Percentiles rank a stretch among this genome's conserved stretches.
Evolutionary conservation across 495 filamentous ascomycete species (phyloP).

Genomic region (Physcia stellaris): DNA sequence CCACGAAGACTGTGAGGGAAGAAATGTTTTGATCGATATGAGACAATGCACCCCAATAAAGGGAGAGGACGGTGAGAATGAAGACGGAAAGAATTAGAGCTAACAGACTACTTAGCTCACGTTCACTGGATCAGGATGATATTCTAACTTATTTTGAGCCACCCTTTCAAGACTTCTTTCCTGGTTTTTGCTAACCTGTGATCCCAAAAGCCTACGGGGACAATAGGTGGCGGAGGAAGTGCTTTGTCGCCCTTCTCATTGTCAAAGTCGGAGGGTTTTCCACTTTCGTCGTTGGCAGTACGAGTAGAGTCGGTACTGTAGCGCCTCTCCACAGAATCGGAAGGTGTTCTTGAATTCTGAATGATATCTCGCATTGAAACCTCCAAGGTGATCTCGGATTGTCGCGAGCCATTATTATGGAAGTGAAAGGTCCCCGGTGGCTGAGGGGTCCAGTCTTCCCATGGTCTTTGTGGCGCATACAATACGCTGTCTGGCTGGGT

Average conservation of each 20-base stretch:
- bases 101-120: constrained; percentile 12
- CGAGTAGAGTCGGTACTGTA: background rate
- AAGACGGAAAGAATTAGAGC: constrained; percentile 40
- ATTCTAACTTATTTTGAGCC: no score
- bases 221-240: constrained; percentile 22
- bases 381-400: no score
- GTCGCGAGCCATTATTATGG: no score
- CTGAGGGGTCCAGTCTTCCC: no score
- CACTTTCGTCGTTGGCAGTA: no score
- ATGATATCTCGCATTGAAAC: no score
- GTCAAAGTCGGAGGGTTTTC: constrained; percentile 4
- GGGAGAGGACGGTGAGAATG: constrained; percentile 38
- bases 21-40: constrained; percentile 32
- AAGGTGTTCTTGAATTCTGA: no score
- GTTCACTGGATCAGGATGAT: no score
- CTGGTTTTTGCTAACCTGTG: constrained; percentile 31
- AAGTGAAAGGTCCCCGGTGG: no score
- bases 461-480: no score
- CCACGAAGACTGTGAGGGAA: constrained; percentile 41
- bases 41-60: constrained; percentile 50
- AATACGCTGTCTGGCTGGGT: no score
- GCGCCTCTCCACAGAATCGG: background rate
- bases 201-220: constrained; percentile 42
- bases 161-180: constrained; percentile 26
- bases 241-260: constrained; percentile 16